Conservation (phyloP, 495 filamentous ascomycete genomes). For the Lophium mytilinum region DNA sequence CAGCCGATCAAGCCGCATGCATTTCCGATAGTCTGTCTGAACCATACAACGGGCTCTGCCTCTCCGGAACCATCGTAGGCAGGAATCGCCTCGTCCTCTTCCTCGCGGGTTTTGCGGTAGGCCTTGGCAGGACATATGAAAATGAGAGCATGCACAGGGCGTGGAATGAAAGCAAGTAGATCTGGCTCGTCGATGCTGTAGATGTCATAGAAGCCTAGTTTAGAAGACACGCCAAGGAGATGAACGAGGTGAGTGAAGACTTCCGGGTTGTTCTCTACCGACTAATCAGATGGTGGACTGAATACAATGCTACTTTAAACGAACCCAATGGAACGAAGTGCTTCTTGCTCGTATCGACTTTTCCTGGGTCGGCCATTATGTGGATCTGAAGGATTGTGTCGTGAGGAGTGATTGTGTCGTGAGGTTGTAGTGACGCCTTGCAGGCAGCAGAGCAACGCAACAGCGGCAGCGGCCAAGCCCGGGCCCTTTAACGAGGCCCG, state of each 20-base stretch:
- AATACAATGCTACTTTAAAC: constrained; percentile 23
- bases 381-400: not conserved
- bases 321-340: not conserved
- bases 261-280: constrained; percentile 27
- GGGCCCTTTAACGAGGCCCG: no score
- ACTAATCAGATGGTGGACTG: not conserved
- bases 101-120: constrained; percentile 57
- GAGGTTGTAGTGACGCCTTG: not conserved
- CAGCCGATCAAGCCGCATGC: constrained; percentile 78
- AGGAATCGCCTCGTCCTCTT: constrained; percentile 51
- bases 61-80: constrained; percentile 43
- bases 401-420: not conserved
- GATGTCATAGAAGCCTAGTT: constrained; percentile 25
- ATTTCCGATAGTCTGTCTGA: constrained; percentile 79
- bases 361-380: not conserved
- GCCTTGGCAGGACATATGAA: constrained; percentile 42
- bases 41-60: constrained; percentile 66
- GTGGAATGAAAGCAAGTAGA: constrained; percentile 6
- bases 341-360: not conserved
- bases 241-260: constrained; percentile 32
- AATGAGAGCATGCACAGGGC: constrained; percentile 15
- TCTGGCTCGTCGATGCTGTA: constrained; percentile 23
- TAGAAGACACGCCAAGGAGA: constrained; percentile 18
- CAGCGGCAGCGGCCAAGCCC: no score
- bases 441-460: not conserved